Evolutionary conservation across 2,329 filamentous ascomycete genomes (phyloP).

Genomic region (Pleoardoris graminearum): DNA sequence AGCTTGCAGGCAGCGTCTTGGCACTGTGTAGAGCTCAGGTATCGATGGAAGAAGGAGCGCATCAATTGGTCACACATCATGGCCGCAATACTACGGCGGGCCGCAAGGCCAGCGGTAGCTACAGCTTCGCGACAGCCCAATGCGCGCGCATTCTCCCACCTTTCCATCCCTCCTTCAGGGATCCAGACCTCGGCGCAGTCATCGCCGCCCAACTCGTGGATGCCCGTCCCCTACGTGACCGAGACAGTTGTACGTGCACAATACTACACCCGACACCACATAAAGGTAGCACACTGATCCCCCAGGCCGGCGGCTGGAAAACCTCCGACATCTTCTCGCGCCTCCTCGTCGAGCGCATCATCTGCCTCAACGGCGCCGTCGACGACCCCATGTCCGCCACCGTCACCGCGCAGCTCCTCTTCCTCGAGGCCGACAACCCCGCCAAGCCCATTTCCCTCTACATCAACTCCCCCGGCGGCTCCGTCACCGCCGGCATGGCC

Average conservation of each 20-base stretch:
- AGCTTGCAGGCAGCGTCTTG: conserved; percentile 20
- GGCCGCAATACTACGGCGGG: conserved; percentile 36
- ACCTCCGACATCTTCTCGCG: conserved; percentile 55
- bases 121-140: conserved; percentile 16
- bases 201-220: conserved; percentile 41
- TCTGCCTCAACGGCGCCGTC: conserved; percentile 89
- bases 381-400: conserved; percentile 90
- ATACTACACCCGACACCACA: not conserved
- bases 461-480: conserved; percentile 95
- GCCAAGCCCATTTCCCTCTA: conserved; percentile 96
- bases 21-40: conserved; percentile 12
- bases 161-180: conserved; percentile 18
- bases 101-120: conserved; percentile 22
- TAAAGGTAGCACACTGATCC: conserved; percentile 32
- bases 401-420: conserved; percentile 93
- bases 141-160: conserved; percentile 29
- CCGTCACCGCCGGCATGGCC: conserved; percentile 79
- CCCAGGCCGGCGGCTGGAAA: conserved; percentile 55
- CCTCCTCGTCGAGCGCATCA: conserved; percentile 75
- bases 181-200: conserved; percentile 15
- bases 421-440: conserved; percentile 95
- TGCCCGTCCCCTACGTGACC: conserved; percentile 56
- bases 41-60: not conserved
- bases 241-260: conserved; percentile 50
- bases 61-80: conserved; percentile 26